phyloP scores from a whole-genome alignment of 2,329 filamentous ascomycete species.

The Chalaropsis ovoidea region DNA sequence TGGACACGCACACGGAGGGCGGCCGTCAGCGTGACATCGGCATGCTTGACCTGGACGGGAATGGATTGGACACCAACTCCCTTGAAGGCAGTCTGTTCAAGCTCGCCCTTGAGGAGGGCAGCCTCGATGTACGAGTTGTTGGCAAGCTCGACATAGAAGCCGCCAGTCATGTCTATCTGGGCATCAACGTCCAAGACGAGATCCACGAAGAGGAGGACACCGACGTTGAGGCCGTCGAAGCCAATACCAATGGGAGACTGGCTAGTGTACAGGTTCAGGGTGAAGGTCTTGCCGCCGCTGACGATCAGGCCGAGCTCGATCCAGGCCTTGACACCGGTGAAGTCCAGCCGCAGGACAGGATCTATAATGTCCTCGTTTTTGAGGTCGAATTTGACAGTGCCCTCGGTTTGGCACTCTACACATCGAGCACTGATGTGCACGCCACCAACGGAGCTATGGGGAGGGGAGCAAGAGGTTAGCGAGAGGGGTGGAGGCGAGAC shows the following conservation, averaged over 20 bases:
- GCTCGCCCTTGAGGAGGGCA: slow-evolving; percentile 37
- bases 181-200: slow-evolving; percentile 42
- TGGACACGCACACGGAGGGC: slow-evolving; percentile 43
- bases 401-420: slow-evolving; percentile 42
- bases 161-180: slow-evolving; percentile 42
- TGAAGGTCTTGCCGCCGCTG: slow-evolving; percentile 40
- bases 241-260: slow-evolving; percentile 37
- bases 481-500: not conserved
- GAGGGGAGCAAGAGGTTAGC: not conserved
- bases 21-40: slow-evolving; percentile 40
- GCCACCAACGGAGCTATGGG: slow-evolving; percentile 20
- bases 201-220: slow-evolving; percentile 42
- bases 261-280: slow-evolving; percentile 41
- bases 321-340: slow-evolving; percentile 43
- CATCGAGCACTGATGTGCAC: slow-evolving; percentile 34
- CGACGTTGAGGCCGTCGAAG: slow-evolving; percentile 37
- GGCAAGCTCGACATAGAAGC: slow-evolving; percentile 43
- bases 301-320: slow-evolving; percentile 41
- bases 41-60: slow-evolving; percentile 40
- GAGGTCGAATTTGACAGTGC: slow-evolving; percentile 39
- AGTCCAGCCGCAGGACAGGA: slow-evolving; percentile 38
- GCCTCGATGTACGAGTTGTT: slow-evolving; percentile 36
- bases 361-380: slow-evolving; percentile 34
- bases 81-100: slow-evolving; percentile 40
- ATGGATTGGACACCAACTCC: slow-evolving; percentile 37